These are phyloP conservation scores for Lathyrus oleraceus DNA, from an alignment of 306 rosid genomes.

Conservation along the genomic window DNA sequence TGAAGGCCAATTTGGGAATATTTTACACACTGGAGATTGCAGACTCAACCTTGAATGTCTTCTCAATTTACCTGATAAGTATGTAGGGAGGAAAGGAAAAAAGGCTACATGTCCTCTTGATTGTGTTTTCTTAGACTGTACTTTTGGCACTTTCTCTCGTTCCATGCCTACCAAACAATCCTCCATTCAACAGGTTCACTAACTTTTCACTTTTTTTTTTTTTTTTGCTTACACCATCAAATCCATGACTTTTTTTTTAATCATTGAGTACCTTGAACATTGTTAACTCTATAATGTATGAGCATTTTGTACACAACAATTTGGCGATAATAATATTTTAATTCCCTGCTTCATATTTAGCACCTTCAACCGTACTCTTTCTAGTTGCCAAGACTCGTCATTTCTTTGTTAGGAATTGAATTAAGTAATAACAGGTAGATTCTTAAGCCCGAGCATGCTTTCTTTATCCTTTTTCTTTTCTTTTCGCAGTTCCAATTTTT, in stretches of 20 bases:
- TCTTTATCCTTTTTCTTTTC: background rate
- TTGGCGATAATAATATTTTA: background rate
- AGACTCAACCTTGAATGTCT: slow-evolving; percentile 72
- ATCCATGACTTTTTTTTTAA: background rate
- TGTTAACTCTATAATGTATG: background rate
- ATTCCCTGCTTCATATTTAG: slow-evolving; percentile 2
- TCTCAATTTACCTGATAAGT: slow-evolving; percentile 58
- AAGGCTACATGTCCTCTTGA: slow-evolving; percentile 57
- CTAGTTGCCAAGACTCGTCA: background rate
- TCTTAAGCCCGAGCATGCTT: slow-evolving; percentile 14
- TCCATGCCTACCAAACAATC: slow-evolving; percentile 59
- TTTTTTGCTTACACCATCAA: background rate
- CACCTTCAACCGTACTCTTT: background rate
- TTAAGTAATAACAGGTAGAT: background rate
- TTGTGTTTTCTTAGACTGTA: slow-evolving; percentile 75
- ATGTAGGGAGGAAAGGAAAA: slow-evolving; percentile 62
- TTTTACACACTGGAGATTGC: slow-evolving; percentile 81
- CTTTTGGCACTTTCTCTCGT: slow-evolving; percentile 62
- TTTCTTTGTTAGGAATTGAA: slow-evolving; percentile 5
- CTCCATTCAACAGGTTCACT: slow-evolving; percentile 70
- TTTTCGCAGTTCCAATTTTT: background rate
- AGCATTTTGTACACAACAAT: background rate
- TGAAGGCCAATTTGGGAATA: slow-evolving; percentile 71
- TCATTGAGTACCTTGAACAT: slow-evolving; percentile 19
- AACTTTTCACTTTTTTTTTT: background rate